phyloP scores from a whole-genome alignment of 352 stramenopile genomes.

The Lagenidium giganteum region DNA sequence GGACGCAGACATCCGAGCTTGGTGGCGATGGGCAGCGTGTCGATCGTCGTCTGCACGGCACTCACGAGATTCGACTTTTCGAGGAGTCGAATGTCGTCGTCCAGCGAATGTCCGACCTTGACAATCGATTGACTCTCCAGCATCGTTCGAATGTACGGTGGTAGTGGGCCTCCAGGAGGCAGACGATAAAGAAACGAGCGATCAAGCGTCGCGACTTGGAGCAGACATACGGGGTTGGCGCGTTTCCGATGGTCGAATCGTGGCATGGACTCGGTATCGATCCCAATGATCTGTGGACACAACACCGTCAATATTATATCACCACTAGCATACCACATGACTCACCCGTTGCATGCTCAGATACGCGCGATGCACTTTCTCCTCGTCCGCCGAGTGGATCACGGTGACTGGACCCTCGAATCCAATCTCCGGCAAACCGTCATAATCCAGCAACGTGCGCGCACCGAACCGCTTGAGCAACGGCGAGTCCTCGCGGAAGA shows the following conservation, averaged over 20 bases:
- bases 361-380: slow-evolving; percentile 39
- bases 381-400: slow-evolving; percentile 58
- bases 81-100: slow-evolving; percentile 68
- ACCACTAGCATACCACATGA: not conserved
- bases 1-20: slow-evolving; percentile 74
- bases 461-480: slow-evolving; percentile 42
- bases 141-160: slow-evolving; percentile 49
- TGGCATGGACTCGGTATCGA: slow-evolving; percentile 80
- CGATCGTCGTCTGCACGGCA: slow-evolving; percentile 60
- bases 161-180: slow-evolving; percentile 38
- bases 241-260: slow-evolving; percentile 50
- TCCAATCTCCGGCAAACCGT: slow-evolving; percentile 31
- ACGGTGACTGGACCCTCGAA: slow-evolving; percentile 57
- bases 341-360: slow-evolving; percentile 45
- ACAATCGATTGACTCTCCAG: slow-evolving; percentile 52
- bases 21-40: slow-evolving; percentile 74
- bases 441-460: slow-evolving; percentile 44
- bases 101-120: slow-evolving; percentile 77
- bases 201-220: slow-evolving; percentile 77
- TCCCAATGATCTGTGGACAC: slow-evolving; percentile 30
- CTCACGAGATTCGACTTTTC: slow-evolving; percentile 51
- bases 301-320: not conserved
- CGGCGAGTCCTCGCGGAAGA: slow-evolving; percentile 57
- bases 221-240: slow-evolving; percentile 66
- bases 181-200: slow-evolving; percentile 71